Evolutionary conservation across 2,329 filamentous ascomycete genomes (phyloP), one percentile per base, ranked within the genome.

Genomic region (Ophiosphaerella herpotricha): DNA sequence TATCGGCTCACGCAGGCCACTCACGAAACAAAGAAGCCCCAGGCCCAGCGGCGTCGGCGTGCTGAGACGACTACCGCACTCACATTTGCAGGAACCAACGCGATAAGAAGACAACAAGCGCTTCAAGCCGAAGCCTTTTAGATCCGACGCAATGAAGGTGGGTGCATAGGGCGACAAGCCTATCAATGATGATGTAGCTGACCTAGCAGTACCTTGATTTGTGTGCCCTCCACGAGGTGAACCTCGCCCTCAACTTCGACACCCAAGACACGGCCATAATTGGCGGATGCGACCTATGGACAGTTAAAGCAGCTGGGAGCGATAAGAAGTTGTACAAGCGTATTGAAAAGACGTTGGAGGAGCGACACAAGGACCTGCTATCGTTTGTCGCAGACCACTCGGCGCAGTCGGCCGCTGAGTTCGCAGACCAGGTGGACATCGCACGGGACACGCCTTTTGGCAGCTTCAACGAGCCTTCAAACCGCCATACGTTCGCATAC

Each of bases 301-400:
- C 93, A 8, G 97, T 92, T 23, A 99, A 99, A 76, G 92, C 94
- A 26, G 91, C 93, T 47, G 91, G 92, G 39, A 87, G 88, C 57
- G 94, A 99, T 73, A 97, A 97, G 83, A 97, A 97, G 72, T 81
- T 99, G 7, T 97, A 97, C 80, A 95, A 92, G 76, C 90, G 88
- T 70, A 97, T 99, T 69, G 92, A 97, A 71, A 86, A 89, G 68
- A 91, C 90, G 26, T 84, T 99, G 51, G 91, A 95, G 73, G 89
- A 89, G 33, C 91, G 96, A 74, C 91, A 97, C 80, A 89, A 91
- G 62, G 90, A 91, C 7, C 84, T 96, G 1, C 80, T 97, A 42
- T 88, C 91, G 57, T 84, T 96, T 24, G 92, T 93, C 26, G 90
- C 90, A 14, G 92, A 90, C 40, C 81, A 97, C 16, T 95, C 93